A percentile compares a stretch with the other conserved stretches of the same genome.
Conservation (phyloP, 2,329 filamentous ascomycete genomes). For the Arthroderma sp. region DNA sequence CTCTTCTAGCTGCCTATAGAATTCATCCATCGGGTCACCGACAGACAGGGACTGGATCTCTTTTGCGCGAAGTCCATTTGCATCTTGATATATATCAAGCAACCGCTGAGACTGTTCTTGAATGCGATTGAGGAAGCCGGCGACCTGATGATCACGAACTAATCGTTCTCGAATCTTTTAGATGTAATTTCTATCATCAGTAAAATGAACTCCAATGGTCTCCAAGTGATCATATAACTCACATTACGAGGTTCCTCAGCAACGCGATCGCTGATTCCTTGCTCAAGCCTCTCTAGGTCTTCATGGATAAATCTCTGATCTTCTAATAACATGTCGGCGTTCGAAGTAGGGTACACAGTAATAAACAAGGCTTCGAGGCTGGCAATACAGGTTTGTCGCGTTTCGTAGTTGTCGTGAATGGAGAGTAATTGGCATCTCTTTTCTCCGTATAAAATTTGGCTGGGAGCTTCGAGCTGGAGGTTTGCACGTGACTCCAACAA, state of each 20-base stretch:
- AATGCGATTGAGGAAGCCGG: constrained; percentile 75
- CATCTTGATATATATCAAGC: constrained; percentile 73
- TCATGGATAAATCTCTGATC: constrained; percentile 90
- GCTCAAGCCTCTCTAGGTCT: constrained; percentile 90
- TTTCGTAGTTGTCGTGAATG: background rate
- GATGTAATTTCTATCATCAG: constrained; percentile 8
- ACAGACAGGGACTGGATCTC: constrained; percentile 76
- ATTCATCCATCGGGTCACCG: constrained; percentile 79
- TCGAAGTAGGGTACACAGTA: background rate
- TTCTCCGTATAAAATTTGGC: background rate
- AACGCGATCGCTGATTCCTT: constrained; percentile 80
- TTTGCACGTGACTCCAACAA: background rate
- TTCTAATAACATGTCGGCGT: constrained; percentile 61
- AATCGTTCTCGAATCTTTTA: constrained; percentile 72
- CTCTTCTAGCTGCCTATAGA: constrained; percentile 70
- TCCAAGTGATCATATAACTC: constrained; percentile 27
- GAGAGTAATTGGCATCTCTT: background rate
- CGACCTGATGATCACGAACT: constrained; percentile 82
- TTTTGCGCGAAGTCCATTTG: constrained; percentile 55
- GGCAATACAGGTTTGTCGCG: background rate
- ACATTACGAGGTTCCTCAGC: constrained; percentile 81
- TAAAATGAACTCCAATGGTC: background rate
- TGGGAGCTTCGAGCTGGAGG: background rate
- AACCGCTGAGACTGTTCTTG: constrained; percentile 73
- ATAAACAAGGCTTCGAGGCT: background rate